A percentile compares a stretch with the other conserved stretches of the same genome.
Conservation (phyloP, 2,329 filamentous ascomycete genomes). For the Monilinia laxa region DNA sequence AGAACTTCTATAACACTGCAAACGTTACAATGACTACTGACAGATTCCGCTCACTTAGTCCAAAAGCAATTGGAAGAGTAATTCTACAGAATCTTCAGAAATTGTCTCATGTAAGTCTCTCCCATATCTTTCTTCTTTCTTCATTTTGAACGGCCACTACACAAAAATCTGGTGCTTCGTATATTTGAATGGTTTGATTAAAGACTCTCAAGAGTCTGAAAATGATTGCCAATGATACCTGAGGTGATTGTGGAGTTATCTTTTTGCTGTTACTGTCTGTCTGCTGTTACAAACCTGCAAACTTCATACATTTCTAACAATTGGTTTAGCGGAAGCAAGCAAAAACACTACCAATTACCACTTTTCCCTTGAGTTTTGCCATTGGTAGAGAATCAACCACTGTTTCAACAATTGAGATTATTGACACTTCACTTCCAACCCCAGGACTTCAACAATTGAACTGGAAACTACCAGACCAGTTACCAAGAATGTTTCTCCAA, state of each 20-base stretch:
- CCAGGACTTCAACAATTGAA: constrained; percentile 1
- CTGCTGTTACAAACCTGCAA: background rate
- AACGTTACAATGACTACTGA: constrained; percentile 9
- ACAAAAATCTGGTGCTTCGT: background rate
- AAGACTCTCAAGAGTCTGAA: background rate
- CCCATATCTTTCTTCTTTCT: background rate
- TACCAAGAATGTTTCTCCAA: constrained; percentile 10
- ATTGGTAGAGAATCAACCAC: background rate
- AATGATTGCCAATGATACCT: background rate
- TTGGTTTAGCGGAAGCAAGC: constrained; percentile 10
- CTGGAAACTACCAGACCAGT: constrained; percentile 9
- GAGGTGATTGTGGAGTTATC: background rate
- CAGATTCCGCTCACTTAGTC: background rate
- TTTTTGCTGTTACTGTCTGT: background rate
- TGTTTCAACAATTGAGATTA: background rate
- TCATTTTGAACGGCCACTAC: background rate
- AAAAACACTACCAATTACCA: background rate
- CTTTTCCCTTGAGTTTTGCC: background rate
- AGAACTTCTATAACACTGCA: background rate
- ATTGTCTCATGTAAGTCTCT: constrained; percentile 5
- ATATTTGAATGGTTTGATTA: background rate
- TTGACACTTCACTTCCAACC: background rate
- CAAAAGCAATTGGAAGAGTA: constrained; percentile 7
- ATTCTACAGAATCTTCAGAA: constrained; percentile 6
- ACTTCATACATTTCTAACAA: constrained; percentile 10